These are phyloP conservation scores for Heimioporus punctisporus DNA, from an alignment of 1,284 basidiomycete species.

Conservation along the genomic window DNA sequence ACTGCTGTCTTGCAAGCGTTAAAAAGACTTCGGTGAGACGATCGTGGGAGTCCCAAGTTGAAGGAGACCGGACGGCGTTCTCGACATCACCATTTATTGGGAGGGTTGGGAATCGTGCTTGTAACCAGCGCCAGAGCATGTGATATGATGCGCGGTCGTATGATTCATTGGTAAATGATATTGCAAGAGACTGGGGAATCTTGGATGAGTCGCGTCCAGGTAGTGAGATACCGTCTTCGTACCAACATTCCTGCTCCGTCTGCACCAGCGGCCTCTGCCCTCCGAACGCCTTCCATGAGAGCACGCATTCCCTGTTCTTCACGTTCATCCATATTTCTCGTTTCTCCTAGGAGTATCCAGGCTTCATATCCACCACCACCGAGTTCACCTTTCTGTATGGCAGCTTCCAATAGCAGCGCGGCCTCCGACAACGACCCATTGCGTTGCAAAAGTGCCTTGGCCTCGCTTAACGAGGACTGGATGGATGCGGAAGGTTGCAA, in stretches of 20 bases:
- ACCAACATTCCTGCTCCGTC: slow-evolving; percentile 84
- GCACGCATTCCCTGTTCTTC: slow-evolving; percentile 82
- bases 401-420: slow-evolving; percentile 84
- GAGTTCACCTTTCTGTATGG: slow-evolving; percentile 78
- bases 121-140: slow-evolving; percentile 89
- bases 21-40: slow-evolving; percentile 87
- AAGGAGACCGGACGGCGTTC: slow-evolving; percentile 55
- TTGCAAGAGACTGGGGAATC: slow-evolving; percentile 81
- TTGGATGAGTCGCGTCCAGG: neutral
- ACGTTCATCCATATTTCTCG: slow-evolving; percentile 96
- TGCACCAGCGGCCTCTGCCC: slow-evolving; percentile 62
- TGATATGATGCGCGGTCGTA: slow-evolving; percentile 89
- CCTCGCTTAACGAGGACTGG: slow-evolving; percentile 65
- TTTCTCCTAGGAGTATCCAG: slow-evolving; percentile 95
- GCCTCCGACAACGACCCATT: slow-evolving; percentile 89
- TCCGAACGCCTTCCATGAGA: slow-evolving; percentile 66
- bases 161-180: slow-evolving; percentile 97
- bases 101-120: slow-evolving; percentile 73
- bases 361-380: slow-evolving; percentile 86
- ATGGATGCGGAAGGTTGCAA: slow-evolving; percentile 50
- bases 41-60: slow-evolving; percentile 87
- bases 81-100: slow-evolving; percentile 60
- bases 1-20: slow-evolving; percentile 81
- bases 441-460: slow-evolving; percentile 73
- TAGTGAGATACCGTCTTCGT: slow-evolving; percentile 30